Conservation (phyloP, 2,329 filamentous ascomycete species). For the Arthrobotrys pseudoclavata region DNA sequence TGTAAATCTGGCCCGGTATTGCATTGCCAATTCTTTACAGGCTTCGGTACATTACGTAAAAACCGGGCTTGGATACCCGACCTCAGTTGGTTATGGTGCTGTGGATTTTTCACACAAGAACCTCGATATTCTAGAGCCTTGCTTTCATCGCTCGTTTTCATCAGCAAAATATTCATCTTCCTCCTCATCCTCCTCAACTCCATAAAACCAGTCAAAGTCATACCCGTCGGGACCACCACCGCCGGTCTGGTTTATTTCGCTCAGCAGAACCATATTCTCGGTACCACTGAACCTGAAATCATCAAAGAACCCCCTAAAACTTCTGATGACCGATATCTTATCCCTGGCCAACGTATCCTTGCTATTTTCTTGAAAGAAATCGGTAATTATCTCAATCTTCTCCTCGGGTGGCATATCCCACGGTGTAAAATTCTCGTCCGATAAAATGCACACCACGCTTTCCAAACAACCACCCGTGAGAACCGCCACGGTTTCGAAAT, state of each 20-base stretch:
- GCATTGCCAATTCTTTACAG: no score
- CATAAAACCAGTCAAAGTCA: not conserved
- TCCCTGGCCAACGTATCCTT: conserved; percentile 1
- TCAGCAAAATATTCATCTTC: no score
- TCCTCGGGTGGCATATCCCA: conserved; percentile 5
- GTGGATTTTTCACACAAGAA: not conserved
- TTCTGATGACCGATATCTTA: not conserved
- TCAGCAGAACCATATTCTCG: not conserved
- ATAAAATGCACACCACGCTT: conserved; percentile 5
- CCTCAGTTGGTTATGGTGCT: no score
- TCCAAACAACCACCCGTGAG: not conserved
- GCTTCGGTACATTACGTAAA: no score
- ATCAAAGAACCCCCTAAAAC: not conserved
- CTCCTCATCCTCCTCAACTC: not conserved
- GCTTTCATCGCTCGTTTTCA: no score
- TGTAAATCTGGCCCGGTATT: no score
- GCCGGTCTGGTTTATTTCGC: not conserved
- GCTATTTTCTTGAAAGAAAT: not conserved
- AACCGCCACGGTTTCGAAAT: not conserved
- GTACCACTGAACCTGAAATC: not conserved
- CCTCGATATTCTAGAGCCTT: not conserved
- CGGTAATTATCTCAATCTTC: not conserved
- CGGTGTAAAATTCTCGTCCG: conserved; percentile 8
- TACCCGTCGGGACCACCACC: not conserved
- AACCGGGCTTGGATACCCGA: no score